Evolutionary conservation across 805 yeast genomes (phyloP).

Genomic region (Metschnikowia sp.): DNA sequence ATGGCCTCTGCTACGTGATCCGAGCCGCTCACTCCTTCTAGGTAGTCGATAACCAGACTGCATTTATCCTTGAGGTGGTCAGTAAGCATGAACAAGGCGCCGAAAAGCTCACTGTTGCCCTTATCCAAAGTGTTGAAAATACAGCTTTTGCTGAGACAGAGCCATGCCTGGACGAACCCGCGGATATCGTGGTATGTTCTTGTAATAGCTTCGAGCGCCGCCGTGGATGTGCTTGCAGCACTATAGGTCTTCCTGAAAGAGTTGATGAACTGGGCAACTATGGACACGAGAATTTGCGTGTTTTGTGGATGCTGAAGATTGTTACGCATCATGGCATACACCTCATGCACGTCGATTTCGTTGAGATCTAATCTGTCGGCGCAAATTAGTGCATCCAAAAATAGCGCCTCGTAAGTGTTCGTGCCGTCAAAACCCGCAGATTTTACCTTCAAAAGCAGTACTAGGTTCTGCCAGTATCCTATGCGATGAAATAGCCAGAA

Average conservation of each 20-base stretch:
- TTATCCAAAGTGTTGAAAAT: constrained; percentile 15
- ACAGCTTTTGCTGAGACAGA: constrained; percentile 10
- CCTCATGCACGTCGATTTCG: constrained; percentile 1
- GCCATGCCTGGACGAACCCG: constrained; percentile 12
- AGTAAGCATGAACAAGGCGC: constrained; percentile 13
- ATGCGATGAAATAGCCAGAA: constrained; percentile 28
- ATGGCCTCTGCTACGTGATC: not conserved
- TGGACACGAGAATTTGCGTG: constrained; percentile 10
- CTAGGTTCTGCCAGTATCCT: constrained; percentile 31
- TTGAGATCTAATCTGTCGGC: constrained; percentile 17
- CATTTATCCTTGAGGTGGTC: constrained; percentile 7
- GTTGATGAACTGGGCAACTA: constrained; percentile 9
- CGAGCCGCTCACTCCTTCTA: not conserved
- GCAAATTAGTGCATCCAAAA: constrained; percentile 22
- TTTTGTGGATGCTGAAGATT: constrained; percentile 16
- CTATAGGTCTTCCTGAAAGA: not conserved
- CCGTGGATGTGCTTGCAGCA: constrained; percentile 2
- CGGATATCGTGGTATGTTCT: constrained; percentile 1
- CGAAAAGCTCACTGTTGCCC: constrained; percentile 27
- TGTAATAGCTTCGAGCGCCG: constrained; percentile 16
- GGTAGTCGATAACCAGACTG: constrained; percentile 4
- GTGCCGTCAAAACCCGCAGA: not conserved
- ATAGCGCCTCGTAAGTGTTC: constrained; percentile 19
- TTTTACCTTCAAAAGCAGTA: constrained; percentile 8
- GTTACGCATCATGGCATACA: constrained; percentile 8